Percentiles rank a stretch among this genome's conserved stretches.
Conservation (phyloP, 805 yeast species). For the Maudiozyma bulderi region DNA sequence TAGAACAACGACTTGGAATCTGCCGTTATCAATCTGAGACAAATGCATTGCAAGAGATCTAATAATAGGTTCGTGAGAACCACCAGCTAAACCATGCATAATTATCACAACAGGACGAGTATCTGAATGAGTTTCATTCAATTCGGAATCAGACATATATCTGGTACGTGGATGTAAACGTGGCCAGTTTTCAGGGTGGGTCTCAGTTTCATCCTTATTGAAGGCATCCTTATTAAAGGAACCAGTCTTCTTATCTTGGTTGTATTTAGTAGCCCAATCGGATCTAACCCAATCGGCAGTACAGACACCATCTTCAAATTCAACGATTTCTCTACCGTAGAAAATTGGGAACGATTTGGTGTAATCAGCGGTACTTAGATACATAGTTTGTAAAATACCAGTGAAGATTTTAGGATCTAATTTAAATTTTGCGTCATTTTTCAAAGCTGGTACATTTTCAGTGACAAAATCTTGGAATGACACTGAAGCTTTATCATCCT, state of each 20-base stretch:
- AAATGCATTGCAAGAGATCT: slow-evolving; percentile 43
- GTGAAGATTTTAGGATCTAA: slow-evolving; percentile 56
- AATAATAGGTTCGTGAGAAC: slow-evolving; percentile 66
- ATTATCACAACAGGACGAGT: slow-evolving; percentile 50
- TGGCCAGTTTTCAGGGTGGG: slow-evolving; percentile 44
- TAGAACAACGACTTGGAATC: slow-evolving; percentile 51
- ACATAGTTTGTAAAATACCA: slow-evolving; percentile 72
- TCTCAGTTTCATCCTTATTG: slow-evolving; percentile 30
- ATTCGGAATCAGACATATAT: slow-evolving; percentile 41
- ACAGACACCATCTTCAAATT: slow-evolving; percentile 61
- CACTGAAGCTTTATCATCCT: slow-evolving; percentile 10
- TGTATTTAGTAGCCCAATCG: slow-evolving; percentile 18
- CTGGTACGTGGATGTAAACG: slow-evolving; percentile 61
- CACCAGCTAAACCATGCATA: slow-evolving; percentile 70
- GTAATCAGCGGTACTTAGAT: slow-evolving; percentile 47
- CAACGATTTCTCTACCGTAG: slow-evolving; percentile 63
- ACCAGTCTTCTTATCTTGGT: slow-evolving; percentile 7
- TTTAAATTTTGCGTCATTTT: slow-evolving; percentile 40
- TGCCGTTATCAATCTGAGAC: slow-evolving; percentile 29
- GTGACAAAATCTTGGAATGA: slow-evolving; percentile 18
- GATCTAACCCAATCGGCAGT: slow-evolving; percentile 60
- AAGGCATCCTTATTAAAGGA: slow-evolving; percentile 23
- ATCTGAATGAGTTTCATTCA: slow-evolving; percentile 28
- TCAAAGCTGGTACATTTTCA: slow-evolving; percentile 36
- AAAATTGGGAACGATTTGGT: slow-evolving; percentile 46